Percentiles rank a stretch among this genome's conserved stretches.
Evolutionary conservation across 139 green algal species (phyloP).

Genomic region (Chlorella sp.): DNA sequence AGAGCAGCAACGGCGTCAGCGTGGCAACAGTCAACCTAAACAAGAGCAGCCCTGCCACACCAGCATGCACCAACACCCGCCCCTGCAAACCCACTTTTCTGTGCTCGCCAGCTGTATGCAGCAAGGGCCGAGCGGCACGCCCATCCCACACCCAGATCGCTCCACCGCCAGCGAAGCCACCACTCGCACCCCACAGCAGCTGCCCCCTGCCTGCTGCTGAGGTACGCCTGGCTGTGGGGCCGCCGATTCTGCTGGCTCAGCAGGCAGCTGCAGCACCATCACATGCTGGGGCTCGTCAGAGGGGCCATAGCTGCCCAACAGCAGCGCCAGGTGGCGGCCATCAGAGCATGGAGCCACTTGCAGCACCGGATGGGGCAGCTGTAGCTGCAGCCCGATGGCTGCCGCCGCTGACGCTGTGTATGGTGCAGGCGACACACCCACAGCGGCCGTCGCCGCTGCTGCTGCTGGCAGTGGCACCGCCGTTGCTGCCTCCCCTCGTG

Average conservation of each 20-base stretch:
- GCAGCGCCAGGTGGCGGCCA: slow-evolving; percentile 27
- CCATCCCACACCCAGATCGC: slow-evolving; percentile 1
- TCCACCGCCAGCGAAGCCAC: slow-evolving; percentile 22
- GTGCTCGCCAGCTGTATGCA: slow-evolving; percentile 19
- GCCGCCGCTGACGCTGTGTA: background rate
- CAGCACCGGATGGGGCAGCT: slow-evolving; percentile 23
- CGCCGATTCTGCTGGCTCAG: background rate
- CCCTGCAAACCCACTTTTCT: background rate
- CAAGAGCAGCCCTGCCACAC: no score
- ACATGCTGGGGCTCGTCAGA: slow-evolving; percentile 2
- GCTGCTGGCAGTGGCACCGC: background rate
- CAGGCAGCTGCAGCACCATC: slow-evolving; percentile 15
- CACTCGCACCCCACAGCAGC: slow-evolving; percentile 3
- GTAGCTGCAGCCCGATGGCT: slow-evolving; percentile 15
- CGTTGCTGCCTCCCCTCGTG: slow-evolving; percentile 11
- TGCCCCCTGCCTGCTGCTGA: background rate
- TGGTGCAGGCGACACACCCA: background rate
- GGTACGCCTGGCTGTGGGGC: background rate
- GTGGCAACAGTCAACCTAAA: background rate
- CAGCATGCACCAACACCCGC: background rate
- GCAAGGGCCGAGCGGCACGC: background rate
- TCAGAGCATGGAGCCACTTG: background rate
- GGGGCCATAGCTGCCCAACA: slow-evolving; percentile 15
- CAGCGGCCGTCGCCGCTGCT: background rate
- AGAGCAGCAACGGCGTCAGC: background rate